Base-by-base conservation (phyloP, 2,329 filamentous ascomycete species). In the Pyrenochaeta sp. region DNA sequence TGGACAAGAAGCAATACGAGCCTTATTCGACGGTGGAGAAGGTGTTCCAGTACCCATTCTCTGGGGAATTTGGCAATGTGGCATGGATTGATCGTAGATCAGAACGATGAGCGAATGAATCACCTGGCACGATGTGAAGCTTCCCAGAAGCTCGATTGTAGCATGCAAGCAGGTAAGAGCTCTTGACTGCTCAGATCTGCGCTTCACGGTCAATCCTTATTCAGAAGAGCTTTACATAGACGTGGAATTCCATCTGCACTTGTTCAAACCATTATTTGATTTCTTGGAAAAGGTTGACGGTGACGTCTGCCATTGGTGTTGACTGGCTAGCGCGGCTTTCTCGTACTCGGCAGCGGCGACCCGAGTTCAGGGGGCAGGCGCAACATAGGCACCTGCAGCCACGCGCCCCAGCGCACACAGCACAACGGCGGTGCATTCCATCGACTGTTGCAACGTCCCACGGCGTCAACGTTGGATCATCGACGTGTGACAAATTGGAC, bases 81-180 rank as follows among this genome's bases (percentile, higher is more conserved):
- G 68, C 52, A 10, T 84, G 82, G 82, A 81, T 84, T 65, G 82
- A 84, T 67, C 46, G 39, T 18, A 43, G 57, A 1, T 58, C 61
- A 2, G 56, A 63, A 18, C 50, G 44, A 12, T 65, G 21, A 49
- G 17, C 30, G 17, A 36, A 5, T 35, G 5, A n/a, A 12, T 17
- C 15, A 12, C n/a, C n/a, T n/a, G n/a, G n/a, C n/a, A n/a, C n/a
- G n/a, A n/a, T n/a, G n/a, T n/a, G n/a, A n/a, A n/a, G n/a, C n/a
- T n/a, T n/a, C n/a, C n/a, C n/a, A n/a, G n/a, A n/a, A n/a, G 23
- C 23, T 27, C 23, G 9, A 9, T 5, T 27, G 23, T 27, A 27
- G 23, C 9, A 9, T 27, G 23, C 9, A 9, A 27, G 23, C 23
- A 9, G 9, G n/a, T n/a, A n/a, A n/a, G n/a, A n/a, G n/a, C n/a